A percentile compares a stretch with the other conserved stretches of the same genome.
Evolutionary conservation across 2,329 filamentous ascomycete genomes (phyloP).

Genomic region (Fusarium humuli): DNA sequence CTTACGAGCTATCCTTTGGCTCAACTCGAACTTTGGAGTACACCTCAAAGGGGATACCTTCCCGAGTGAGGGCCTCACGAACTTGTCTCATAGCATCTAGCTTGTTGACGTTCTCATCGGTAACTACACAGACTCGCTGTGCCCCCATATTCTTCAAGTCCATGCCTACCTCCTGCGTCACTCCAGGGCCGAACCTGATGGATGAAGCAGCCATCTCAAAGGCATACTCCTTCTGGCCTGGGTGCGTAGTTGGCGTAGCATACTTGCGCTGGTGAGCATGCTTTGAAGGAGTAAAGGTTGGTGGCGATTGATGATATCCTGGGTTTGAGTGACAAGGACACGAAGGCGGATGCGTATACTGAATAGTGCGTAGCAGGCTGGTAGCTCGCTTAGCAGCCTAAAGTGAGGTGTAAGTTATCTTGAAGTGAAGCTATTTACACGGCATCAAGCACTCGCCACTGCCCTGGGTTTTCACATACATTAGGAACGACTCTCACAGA

Average conservation of each 20-base stretch:
- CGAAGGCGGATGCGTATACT: conserved; percentile 85
- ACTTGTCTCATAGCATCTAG: conserved; percentile 92
- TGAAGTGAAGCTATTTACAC: neutral
- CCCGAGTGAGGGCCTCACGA: conserved; percentile 79
- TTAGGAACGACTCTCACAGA: conserved; percentile 51
- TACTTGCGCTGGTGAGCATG: conserved; percentile 60
- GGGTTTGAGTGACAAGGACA: conserved; percentile 96
- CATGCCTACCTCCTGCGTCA: conserved; percentile 97
- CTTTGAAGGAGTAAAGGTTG: conserved; percentile 65
- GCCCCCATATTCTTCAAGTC: conserved; percentile 92
- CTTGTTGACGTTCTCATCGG: conserved; percentile 83
- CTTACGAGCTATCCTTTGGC: conserved; percentile 92
- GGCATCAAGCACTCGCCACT: neutral
- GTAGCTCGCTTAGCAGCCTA: conserved; percentile 73
- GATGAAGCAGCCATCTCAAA: conserved; percentile 98
- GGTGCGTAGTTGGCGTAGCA: conserved; percentile 75
- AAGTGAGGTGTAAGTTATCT: conserved; percentile 1
- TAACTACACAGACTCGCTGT: conserved; percentile 90
- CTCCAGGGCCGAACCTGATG: conserved; percentile 92
- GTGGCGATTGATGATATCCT: conserved; percentile 75
- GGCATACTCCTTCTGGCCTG: conserved; percentile 89
- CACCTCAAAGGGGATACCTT: conserved; percentile 84
- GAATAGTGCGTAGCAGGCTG: conserved; percentile 86
- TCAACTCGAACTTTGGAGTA: conserved; percentile 86
- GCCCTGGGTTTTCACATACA: conserved; percentile 42